Percentiles rank a stretch among this genome's conserved stretches.
These are phyloP conservation scores for Trametes cubensis DNA, from an alignment of 768 basidiomycete genomes.

Conservation along the genomic window DNA sequence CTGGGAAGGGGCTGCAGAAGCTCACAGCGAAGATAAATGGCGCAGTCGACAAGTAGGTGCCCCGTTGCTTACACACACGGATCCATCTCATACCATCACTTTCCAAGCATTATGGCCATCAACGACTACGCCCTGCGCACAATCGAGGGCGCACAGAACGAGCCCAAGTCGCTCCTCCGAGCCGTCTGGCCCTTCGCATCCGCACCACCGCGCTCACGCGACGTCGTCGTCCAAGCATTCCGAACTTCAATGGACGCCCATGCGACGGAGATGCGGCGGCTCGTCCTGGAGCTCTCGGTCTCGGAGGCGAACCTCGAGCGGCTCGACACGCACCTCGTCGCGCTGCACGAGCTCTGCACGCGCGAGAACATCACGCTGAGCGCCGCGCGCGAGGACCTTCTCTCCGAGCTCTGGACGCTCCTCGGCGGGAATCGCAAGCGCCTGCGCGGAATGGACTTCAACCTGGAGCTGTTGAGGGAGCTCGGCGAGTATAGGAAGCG, in stretches of 20 bases:
- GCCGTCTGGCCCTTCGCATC: conserved; percentile 39
- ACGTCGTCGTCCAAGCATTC: conserved; percentile 58
- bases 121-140: conserved; percentile 69
- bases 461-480: conserved; percentile 56
- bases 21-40: conserved; percentile 70
- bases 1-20: conserved; percentile 61
- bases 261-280: conserved; percentile 51
- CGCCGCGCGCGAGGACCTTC: conserved; percentile 52
- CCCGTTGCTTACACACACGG: background rate
- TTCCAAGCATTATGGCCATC: conserved; percentile 67
- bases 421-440: conserved; percentile 61
- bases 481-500: conserved; percentile 59
- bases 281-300: conserved; percentile 69
- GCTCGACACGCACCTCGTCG: conserved; percentile 61
- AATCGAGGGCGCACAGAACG: conserved; percentile 45
- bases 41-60: conserved; percentile 68
- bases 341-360: conserved; percentile 59
- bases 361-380: conserved; percentile 57
- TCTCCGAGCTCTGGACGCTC: conserved; percentile 69
- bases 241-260: conserved; percentile 63
- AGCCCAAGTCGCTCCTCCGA: conserved; percentile 32
- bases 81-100: background rate
- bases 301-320: conserved; percentile 57
- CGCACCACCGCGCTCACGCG: conserved; percentile 36
- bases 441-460: conserved; percentile 52